Base-by-base conservation (phyloP, 352 stramenopile species). In the Pythium graminicola region DNA sequence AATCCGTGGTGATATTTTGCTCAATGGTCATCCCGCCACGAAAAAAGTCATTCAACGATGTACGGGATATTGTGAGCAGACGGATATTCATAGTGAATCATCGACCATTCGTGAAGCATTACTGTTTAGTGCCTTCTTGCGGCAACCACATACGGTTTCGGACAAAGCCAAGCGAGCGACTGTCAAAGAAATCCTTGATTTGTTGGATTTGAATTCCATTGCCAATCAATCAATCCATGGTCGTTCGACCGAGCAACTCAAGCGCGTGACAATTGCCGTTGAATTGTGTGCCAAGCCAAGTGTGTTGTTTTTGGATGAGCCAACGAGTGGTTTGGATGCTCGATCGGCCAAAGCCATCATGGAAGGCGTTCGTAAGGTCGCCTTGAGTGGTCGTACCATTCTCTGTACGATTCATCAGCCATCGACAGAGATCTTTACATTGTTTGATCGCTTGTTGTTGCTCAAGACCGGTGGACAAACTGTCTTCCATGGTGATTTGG, bases 51-150 rank as follows among this genome's bases (percentile, higher is more conserved):
- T 88, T 40, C 75, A 73, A 11, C 70, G 75, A 0, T 75, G 63
- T 47, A 86, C 77, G 2, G 74, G 76, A 6, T 87, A 87, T 63
- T 87, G 76, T 13, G 41, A 48, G 41, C 41, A 48, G 14, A 47
- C 16, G 23, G 38, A 44, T 7, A 44, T 14, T 3, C 38, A 27
- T 14, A 8, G 4, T 4, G 38, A 44, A 20, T 16, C 85, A 5
- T 74, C 82, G 4, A 98, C 93, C 1, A 91, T 95, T 35, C 73
- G 89, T 17, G 93, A 98, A 22, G 41, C 41, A 16, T 16, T 97
- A 16, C 47, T 55, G 9, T 97, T 97, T 54, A 89, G 74, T 47
- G 83, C 88, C 1, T 77, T 77, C 35, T 46, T 97, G 24, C 65
- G 85, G 26, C 58, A 66, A 20, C 4, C 7, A 4, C n/a, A 11